These are phyloP conservation scores for Parmales sp. DNA, from an alignment of 108 stramenopile species.

Conservation along the genomic window DNA sequence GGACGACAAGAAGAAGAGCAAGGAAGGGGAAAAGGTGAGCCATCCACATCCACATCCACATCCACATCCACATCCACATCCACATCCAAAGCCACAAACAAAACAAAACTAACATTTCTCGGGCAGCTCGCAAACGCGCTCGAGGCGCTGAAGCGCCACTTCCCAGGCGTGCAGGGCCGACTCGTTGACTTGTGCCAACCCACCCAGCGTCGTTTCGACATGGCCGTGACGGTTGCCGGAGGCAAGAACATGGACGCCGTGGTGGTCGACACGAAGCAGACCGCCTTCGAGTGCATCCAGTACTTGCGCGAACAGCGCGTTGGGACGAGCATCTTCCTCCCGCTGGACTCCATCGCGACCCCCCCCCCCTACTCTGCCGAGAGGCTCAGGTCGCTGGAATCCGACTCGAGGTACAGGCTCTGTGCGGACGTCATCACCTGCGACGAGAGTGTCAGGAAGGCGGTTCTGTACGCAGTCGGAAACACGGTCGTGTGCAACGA, in stretches of 20 bases:
- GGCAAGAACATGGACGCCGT: slow-evolving; percentile 95
- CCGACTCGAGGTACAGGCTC: slow-evolving; percentile 63
- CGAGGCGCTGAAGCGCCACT: slow-evolving; percentile 63
- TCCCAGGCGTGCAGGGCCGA: slow-evolving; percentile 85
- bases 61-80: not conserved
- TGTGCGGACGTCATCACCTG: slow-evolving; percentile 79
- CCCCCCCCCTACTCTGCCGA: slow-evolving; percentile 63
- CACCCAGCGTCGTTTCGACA: slow-evolving; percentile 71
- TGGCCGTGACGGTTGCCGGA: slow-evolving; percentile 91
- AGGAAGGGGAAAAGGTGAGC: slow-evolving; percentile 55
- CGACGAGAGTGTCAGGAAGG: slow-evolving; percentile 50
- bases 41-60: not conserved
- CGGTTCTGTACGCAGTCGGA: slow-evolving; percentile 87
- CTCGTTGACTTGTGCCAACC: slow-evolving; percentile 92
- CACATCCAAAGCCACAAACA: not conserved
- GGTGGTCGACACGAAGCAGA: slow-evolving; percentile 85
- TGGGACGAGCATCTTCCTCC: slow-evolving; percentile 88
- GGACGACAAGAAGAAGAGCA: slow-evolving; percentile 63
- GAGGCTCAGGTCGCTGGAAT: slow-evolving; percentile 72
- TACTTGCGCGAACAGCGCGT: slow-evolving; percentile 88
- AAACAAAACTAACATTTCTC: no score
- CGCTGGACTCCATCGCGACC: slow-evolving; percentile 74
- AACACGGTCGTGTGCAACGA: slow-evolving; percentile 87
- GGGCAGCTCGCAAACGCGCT: slow-evolving; percentile 58
- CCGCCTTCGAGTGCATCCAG: slow-evolving; percentile 81